Percentiles rank a stretch among this genome's conserved stretches.
Evolutionary conservation across 345 rosid genomes (phyloP).

Genomic region (Eucalyptus cloeziana): DNA sequence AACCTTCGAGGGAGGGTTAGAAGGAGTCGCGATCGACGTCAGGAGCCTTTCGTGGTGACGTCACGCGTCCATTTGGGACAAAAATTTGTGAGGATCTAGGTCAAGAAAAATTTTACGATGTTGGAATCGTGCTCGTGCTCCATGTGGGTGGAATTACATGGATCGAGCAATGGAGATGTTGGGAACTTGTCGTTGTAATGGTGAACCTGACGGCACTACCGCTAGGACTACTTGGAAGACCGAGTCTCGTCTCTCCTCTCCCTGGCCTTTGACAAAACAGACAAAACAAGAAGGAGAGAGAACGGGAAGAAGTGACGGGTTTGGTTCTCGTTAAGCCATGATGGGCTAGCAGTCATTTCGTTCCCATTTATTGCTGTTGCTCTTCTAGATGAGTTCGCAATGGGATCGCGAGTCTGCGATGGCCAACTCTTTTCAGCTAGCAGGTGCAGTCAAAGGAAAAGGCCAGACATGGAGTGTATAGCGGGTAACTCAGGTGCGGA

Average conservation of each 20-base stretch:
- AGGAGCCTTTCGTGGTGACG: neutral
- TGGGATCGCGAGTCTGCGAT: neutral
- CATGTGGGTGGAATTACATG: neutral
- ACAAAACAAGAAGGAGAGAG: neutral
- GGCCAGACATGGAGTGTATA: neutral
- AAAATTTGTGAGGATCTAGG: neutral
- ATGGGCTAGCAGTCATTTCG: neutral
- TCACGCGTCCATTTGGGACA: neutral
- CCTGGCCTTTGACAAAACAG: neutral
- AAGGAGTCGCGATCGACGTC: neutral
- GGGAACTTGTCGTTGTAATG: neutral
- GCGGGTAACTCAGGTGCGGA: neutral
- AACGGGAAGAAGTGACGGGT: neutral
- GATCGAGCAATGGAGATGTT: neutral
- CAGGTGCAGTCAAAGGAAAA: neutral
- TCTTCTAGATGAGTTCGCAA: neutral
- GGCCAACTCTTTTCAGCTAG: neutral
- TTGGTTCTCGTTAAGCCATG: neutral
- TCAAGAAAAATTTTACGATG: neutral
- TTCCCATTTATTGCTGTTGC: neutral
- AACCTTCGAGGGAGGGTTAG: neutral
- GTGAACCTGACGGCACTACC: neutral
- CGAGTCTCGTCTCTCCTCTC: neutral
- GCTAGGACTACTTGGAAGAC: neutral
- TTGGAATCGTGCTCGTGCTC: neutral